A percentile compares a stretch with the other conserved stretches of the same genome.
phyloP scores from a whole-genome alignment of 768 basidiomycete species.

The Artomyces pyxidatus region DNA sequence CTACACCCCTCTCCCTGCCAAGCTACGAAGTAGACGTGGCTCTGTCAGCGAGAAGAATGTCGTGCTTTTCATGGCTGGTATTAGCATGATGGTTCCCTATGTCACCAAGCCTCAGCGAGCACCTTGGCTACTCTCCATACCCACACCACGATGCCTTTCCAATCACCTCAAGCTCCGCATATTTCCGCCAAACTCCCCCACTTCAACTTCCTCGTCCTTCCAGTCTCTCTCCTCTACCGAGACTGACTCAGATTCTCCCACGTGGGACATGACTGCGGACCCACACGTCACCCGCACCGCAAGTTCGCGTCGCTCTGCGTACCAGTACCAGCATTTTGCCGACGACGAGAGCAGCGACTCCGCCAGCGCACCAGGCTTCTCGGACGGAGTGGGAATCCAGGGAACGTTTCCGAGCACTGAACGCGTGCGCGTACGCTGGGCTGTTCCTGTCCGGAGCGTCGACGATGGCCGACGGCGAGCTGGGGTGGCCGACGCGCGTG shows the following conservation, averaged over 20 bases:
- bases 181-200: constrained; percentile 45
- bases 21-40: constrained; percentile 29
- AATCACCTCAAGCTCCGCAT: constrained; percentile 70
- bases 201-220: constrained; percentile 47
- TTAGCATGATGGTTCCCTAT: constrained; percentile 71
- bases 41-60: constrained; percentile 54
- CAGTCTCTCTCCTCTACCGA: constrained; percentile 73
- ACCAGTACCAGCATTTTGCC: constrained; percentile 63
- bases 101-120: constrained; percentile 57
- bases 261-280: constrained; percentile 74
- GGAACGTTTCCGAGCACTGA: constrained; percentile 77
- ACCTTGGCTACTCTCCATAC: constrained; percentile 77
- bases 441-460: constrained; percentile 35
- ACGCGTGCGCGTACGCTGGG: constrained; percentile 71
- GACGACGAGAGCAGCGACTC: constrained; percentile 81
- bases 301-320: constrained; percentile 38
- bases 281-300: constrained; percentile 59
- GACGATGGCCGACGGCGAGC: constrained; percentile 56
- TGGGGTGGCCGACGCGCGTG: constrained; percentile 59
- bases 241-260: constrained; percentile 41
- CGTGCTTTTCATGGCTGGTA: constrained; percentile 73
- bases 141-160: constrained; percentile 69
- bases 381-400: constrained; percentile 60
- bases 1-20: constrained; percentile 9
- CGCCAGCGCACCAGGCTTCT: constrained; percentile 40